Percentiles rank a stretch among this genome's conserved stretches.
These are phyloP conservation scores for Castanea mollissima DNA, from an alignment of 306 rosid species.

Conservation along the genomic window DNA sequence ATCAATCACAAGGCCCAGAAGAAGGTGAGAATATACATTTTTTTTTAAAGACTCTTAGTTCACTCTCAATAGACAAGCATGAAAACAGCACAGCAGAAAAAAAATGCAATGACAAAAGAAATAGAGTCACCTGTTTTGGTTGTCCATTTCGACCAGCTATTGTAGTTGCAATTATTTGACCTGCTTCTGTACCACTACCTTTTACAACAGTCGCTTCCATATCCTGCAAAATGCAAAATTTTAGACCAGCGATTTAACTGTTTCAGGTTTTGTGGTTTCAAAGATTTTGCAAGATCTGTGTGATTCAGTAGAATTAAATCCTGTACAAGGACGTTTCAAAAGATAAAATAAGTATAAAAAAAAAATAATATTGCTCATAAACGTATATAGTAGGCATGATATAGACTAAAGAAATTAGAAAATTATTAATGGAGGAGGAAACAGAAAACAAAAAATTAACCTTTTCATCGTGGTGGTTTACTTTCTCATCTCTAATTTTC, in stretches of 20 bases:
- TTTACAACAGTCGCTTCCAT: slow-evolving; percentile 56
- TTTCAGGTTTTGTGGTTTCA: not conserved
- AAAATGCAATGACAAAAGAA: slow-evolving; percentile 6
- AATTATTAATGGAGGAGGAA: not conserved
- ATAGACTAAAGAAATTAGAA: not conserved
- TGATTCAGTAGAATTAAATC: not conserved
- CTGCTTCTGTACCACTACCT: slow-evolving; percentile 85
- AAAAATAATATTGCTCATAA: slow-evolving; percentile 6
- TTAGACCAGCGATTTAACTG: not conserved
- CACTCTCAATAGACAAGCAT: slow-evolving; percentile 1
- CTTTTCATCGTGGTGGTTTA: slow-evolving; percentile 54
- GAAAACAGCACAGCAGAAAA: not conserved
- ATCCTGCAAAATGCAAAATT: slow-evolving; percentile 47
- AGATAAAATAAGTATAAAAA: slow-evolving; percentile 4
- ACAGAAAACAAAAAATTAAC: slow-evolving; percentile 27
- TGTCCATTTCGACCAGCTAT: slow-evolving; percentile 78
- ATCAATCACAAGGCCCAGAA: not conserved
- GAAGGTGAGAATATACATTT: not conserved
- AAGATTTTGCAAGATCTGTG: not conserved
- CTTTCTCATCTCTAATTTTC: slow-evolving; percentile 73
- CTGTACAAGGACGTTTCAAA: not conserved
- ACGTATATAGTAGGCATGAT: not conserved
- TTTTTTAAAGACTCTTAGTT: not conserved
- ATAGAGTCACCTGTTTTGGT: slow-evolving; percentile 68
- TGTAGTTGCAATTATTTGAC: slow-evolving; percentile 77